These are phyloP conservation scores for Cotoneaster glaucophyllus DNA, from an alignment of 306 rosid species.

Conservation along the genomic window DNA sequence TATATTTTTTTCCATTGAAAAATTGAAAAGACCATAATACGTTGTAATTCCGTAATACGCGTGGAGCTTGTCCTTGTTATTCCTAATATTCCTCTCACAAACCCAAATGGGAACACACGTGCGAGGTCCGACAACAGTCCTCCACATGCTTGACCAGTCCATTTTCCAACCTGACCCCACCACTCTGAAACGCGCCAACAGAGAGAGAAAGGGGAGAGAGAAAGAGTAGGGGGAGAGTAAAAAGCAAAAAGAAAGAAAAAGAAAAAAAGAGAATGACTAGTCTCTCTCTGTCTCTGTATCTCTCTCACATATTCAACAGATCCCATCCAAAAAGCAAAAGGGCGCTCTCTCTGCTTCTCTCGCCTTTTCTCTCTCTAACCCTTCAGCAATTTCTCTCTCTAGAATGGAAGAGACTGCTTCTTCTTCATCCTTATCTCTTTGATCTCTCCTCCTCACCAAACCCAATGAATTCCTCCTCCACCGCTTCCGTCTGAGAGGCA, in stretches of 20 bases:
- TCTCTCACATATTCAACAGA: conserved; percentile 68
- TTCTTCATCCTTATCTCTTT: background rate
- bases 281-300: conserved; percentile 33
- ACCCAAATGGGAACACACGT: background rate
- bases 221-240: background rate
- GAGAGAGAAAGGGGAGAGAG: background rate
- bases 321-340: conserved; percentile 44
- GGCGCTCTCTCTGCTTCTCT: background rate
- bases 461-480: background rate
- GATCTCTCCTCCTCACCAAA: background rate
- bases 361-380: background rate
- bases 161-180: background rate
- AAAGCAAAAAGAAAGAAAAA: background rate
- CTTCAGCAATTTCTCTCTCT: background rate
- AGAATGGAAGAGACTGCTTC: background rate
- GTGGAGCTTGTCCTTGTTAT: too few species aligned
- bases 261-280: background rate
- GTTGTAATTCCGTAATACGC: too few species aligned
- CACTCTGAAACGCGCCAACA: background rate
- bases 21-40: too few species aligned
- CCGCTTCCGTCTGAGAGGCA: background rate
- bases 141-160: conserved; percentile 23
- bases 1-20: too few species aligned
- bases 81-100: background rate
- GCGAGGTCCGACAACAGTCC: conserved; percentile 25